These are phyloP conservation scores for Talaromyces sp. DNA, from an alignment of 2,329 filamentous ascomycete genomes.

Conservation along the genomic window DNA sequence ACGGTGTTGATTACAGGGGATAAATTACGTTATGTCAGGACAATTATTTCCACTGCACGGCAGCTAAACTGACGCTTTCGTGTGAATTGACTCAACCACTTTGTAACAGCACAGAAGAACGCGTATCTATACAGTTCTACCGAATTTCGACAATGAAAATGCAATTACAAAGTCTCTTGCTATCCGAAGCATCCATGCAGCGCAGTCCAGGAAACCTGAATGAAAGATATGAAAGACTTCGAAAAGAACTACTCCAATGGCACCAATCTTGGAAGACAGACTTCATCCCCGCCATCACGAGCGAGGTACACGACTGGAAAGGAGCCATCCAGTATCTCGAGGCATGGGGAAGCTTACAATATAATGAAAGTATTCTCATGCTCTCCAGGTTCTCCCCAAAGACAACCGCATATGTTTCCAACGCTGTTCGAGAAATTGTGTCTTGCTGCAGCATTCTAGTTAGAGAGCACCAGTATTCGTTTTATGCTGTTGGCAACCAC, in stretches of 20 bases:
- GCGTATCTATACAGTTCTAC: slow-evolving; percentile 15
- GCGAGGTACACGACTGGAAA: slow-evolving; percentile 8
- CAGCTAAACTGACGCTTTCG: slow-evolving; percentile 8
- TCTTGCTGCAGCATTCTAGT: slow-evolving; percentile 7
- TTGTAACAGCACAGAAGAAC: slow-evolving; percentile 10
- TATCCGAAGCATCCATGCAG: slow-evolving; percentile 12
- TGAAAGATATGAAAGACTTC: slow-evolving; percentile 4
- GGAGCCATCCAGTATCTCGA: slow-evolving; percentile 10
- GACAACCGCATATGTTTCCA: slow-evolving; percentile 7
- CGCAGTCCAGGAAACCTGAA: slow-evolving; percentile 1
- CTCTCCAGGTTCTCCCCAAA: slow-evolving; percentile 8
- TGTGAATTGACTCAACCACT: slow-evolving; percentile 7
- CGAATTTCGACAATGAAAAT: slow-evolving; percentile 14
- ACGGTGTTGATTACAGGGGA: slow-evolving; percentile 11
- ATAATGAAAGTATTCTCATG: slow-evolving; percentile 14
- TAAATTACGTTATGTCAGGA: slow-evolving; percentile 12
- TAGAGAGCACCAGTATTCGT: slow-evolving; percentile 9
- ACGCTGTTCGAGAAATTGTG: slow-evolving; percentile 13
- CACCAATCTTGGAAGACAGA: slow-evolving; percentile 9
- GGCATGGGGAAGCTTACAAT: slow-evolving; percentile 14
- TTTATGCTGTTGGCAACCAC: not conserved
- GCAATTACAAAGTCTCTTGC: slow-evolving; percentile 13
- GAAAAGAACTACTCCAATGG: slow-evolving; percentile 14
- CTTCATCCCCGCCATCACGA: slow-evolving; percentile 2
- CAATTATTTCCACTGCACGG: not conserved